Evolutionary conservation across 2,329 filamentous ascomycete genomes (phyloP).

Genomic region (Pseudogymnoascus sp.): DNA sequence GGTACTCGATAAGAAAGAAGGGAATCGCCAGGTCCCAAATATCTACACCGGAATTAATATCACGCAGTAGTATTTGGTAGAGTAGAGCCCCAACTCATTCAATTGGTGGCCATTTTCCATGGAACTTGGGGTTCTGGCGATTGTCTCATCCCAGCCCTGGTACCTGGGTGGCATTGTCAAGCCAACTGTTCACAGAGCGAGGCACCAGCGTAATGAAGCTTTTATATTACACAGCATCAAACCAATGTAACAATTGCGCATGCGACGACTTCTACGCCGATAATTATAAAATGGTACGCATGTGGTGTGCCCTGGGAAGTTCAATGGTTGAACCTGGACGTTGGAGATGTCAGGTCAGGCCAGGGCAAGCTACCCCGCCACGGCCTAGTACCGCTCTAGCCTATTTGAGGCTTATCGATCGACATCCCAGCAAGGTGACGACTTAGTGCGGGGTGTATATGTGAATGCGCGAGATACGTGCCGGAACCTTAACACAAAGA

Average conservation of each 20-base stretch:
- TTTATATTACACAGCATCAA: background rate
- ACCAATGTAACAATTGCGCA: background rate
- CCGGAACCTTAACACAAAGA: background rate
- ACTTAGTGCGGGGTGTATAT: constrained; percentile 1
- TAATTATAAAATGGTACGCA: background rate
- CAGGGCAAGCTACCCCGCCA: background rate
- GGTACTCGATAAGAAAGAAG: background rate
- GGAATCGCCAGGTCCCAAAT: background rate
- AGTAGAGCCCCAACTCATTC: background rate
- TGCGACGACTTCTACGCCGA: background rate
- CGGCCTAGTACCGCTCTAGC: background rate
- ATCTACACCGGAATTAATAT: background rate
- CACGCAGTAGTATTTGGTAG: background rate
- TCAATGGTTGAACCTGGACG: background rate
- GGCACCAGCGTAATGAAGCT: background rate
- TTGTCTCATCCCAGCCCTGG: background rate
- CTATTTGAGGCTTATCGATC: constrained; percentile 5
- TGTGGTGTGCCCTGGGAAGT: background rate
- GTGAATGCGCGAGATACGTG: background rate
- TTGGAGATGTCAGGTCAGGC: background rate
- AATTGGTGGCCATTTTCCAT: background rate
- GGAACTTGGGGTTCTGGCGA: background rate
- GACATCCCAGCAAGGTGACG: constrained; percentile 2
- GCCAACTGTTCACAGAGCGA: background rate
- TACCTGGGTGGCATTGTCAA: background rate